Conservation (phyloP, 768 basidiomycete genomes). For the Psilocybe tampanensis region DNA sequence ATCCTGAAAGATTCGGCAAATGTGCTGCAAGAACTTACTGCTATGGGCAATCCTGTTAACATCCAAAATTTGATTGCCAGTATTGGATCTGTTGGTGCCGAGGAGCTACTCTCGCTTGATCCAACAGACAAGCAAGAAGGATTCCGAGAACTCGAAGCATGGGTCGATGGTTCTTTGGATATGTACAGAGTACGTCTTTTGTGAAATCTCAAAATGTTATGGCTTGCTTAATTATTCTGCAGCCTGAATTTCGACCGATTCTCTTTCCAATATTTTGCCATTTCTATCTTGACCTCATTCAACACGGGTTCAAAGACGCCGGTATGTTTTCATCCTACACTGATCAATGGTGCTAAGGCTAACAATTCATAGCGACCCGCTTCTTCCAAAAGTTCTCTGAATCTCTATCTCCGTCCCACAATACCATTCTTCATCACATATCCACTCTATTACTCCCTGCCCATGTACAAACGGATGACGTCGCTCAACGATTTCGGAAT, state of each 20-base stretch:
- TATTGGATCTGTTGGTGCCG: conserved; percentile 78
- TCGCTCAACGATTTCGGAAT: conserved; percentile 82
- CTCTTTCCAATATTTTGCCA: conserved; percentile 96
- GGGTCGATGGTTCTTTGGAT: conserved; percentile 89
- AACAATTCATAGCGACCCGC: conserved; percentile 54
- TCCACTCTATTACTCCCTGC: conserved; percentile 78
- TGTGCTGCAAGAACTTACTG: conserved; percentile 67
- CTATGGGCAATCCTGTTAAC: conserved; percentile 70
- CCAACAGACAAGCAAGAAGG: conserved; percentile 87
- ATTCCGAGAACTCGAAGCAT: conserved; percentile 81
- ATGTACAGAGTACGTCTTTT: conserved; percentile 77
- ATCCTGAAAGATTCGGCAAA: conserved; percentile 64
- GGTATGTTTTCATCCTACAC: conserved; percentile 49
- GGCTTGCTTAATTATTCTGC: conserved; percentile 12
- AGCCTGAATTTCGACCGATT: conserved; percentile 94
- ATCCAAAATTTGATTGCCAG: conserved; percentile 79
- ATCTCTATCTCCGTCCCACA: conserved; percentile 67
- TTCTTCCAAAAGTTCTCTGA: conserved; percentile 76
- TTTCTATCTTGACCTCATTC: conserved; percentile 93
- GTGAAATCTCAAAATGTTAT: background rate
- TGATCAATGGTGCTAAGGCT: conserved; percentile 2
- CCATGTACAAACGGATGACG: conserved; percentile 82
- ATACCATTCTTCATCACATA: conserved; percentile 72
- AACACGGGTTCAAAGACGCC: conserved; percentile 87
- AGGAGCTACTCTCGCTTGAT: conserved; percentile 79